Percentiles rank a stretch among this genome's conserved stretches.
phyloP scores from a whole-genome alignment of 352 stramenopile genomes.

The Aphanomyces astaci region DNA sequence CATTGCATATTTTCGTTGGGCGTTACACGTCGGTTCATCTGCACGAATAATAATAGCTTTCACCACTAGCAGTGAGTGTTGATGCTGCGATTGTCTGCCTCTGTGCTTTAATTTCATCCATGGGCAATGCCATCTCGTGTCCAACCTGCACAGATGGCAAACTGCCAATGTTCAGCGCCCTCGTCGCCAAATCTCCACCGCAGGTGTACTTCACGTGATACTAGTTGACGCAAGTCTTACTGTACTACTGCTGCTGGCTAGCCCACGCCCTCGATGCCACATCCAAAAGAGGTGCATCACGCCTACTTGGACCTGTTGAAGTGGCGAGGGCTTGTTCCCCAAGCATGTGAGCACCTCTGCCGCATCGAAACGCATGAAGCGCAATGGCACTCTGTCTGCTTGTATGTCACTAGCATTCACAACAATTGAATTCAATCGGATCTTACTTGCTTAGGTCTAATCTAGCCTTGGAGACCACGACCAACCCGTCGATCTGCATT shows the following conservation, averaged over 20 bases:
- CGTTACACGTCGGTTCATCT: background rate
- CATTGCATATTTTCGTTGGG: background rate
- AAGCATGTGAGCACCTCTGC: background rate
- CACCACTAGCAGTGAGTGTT: too few relatives aligned
- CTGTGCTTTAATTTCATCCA: too few relatives aligned
- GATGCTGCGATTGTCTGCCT: too few relatives aligned
- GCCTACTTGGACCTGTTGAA: background rate
- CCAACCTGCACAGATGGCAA: background rate
- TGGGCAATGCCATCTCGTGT: background rate
- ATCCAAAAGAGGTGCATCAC: background rate
- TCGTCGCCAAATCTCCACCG: background rate
- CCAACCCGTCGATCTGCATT: background rate
- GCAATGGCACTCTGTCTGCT: background rate
- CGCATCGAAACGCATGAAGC: background rate
- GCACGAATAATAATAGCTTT: too few relatives aligned
- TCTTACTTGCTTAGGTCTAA: background rate
- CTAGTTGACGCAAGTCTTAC: too few relatives aligned
- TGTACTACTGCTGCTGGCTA: too few relatives aligned
- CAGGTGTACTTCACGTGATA: background rate
- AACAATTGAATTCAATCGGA: too few relatives aligned
- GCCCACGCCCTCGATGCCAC: background rate
- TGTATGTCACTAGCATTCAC: background rate
- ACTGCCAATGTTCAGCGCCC: background rate
- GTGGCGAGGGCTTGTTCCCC: background rate
- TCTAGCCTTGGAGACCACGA: background rate